These are phyloP conservation scores for Lobosporangium transversale DNA, from an alignment of 192 early-diverging fungal genomes.

Conservation along the genomic window DNA sequence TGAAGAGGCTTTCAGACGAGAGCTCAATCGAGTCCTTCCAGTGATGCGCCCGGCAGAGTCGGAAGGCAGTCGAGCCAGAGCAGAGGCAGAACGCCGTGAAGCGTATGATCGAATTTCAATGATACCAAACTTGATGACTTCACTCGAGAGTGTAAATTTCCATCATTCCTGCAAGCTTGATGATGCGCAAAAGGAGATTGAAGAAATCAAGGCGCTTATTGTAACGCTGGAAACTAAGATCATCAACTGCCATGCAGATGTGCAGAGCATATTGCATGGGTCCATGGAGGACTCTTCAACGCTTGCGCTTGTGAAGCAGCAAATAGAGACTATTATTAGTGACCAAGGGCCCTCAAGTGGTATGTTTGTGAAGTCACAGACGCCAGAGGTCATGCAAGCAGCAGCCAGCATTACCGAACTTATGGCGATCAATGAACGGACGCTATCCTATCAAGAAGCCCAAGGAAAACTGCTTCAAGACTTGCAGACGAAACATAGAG, in stretches of 20 bases:
- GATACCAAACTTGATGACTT: conserved; percentile 13
- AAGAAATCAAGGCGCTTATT: neutral
- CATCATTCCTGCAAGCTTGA: neutral
- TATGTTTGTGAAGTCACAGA: neutral
- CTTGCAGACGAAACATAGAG: conserved; percentile 9
- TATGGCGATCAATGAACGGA: conserved; percentile 3
- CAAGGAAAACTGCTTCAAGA: conserved; percentile 4
- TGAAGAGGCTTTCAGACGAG: neutral
- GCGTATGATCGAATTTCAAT: conserved; percentile 5
- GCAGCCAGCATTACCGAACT: neutral
- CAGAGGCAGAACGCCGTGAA: neutral
- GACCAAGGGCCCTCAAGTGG: neutral
- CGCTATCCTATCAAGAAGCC: conserved; percentile 1
- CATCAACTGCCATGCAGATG: conserved; percentile 1
- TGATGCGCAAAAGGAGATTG: neutral
- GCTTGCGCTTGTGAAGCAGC: neutral
- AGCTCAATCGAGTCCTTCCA: conserved; percentile 13
- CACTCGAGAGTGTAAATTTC: conserved; percentile 13
- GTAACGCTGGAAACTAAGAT: neutral
- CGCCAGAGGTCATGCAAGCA: conserved; percentile 1
- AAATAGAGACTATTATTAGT: neutral
- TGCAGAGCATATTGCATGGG: conserved; percentile 2
- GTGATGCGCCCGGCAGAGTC: conserved; percentile 1
- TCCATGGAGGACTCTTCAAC: conserved; percentile 14
- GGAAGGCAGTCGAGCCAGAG: neutral